A percentile compares a stretch with the other conserved stretches of the same genome.
Evolutionary conservation across 1,284 basidiomycete species (phyloP).

Genomic region (Rhodotorula mucilaginosa): DNA sequence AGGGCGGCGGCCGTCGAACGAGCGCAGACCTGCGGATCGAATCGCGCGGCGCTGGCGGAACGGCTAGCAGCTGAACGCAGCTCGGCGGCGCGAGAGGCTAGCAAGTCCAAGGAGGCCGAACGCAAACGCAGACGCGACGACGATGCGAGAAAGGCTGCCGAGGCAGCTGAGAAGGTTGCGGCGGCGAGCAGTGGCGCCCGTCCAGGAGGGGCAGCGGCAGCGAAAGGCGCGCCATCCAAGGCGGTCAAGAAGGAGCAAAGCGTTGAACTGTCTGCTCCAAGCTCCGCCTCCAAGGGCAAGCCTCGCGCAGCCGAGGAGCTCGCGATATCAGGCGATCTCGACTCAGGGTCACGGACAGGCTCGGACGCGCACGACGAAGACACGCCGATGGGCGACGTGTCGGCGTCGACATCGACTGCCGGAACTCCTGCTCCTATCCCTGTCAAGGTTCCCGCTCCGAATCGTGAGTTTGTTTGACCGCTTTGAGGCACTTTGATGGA

Average conservation of each 20-base stretch:
- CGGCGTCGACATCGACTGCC: background rate
- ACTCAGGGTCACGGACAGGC: background rate
- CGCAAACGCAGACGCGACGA: constrained; percentile 30
- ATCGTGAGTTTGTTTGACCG: background rate
- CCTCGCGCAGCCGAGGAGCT: constrained; percentile 6
- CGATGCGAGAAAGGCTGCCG: constrained; percentile 1
- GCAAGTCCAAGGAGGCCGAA: constrained; percentile 12
- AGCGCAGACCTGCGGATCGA: constrained; percentile 12
- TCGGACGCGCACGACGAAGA: constrained; percentile 6
- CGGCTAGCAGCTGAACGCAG: constrained; percentile 14
- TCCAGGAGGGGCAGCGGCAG: background rate
- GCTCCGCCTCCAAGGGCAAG: constrained; percentile 3
- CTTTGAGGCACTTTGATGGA: background rate
- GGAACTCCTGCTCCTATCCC: background rate
- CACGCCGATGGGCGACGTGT: constrained; percentile 8
- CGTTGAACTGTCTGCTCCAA: constrained; percentile 1
- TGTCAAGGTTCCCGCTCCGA: background rate
- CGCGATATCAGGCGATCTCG: background rate
- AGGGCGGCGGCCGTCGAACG: constrained; percentile 19
- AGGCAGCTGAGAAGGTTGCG: constrained; percentile 13
- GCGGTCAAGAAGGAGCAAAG: background rate
- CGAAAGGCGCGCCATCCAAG: background rate
- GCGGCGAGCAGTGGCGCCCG: background rate
- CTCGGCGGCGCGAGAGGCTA: background rate
- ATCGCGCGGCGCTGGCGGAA: constrained; percentile 20